phyloP scores from a whole-genome alignment of 192 early-diverging fungal species.

The Mycoemilia scoparia region DNA sequence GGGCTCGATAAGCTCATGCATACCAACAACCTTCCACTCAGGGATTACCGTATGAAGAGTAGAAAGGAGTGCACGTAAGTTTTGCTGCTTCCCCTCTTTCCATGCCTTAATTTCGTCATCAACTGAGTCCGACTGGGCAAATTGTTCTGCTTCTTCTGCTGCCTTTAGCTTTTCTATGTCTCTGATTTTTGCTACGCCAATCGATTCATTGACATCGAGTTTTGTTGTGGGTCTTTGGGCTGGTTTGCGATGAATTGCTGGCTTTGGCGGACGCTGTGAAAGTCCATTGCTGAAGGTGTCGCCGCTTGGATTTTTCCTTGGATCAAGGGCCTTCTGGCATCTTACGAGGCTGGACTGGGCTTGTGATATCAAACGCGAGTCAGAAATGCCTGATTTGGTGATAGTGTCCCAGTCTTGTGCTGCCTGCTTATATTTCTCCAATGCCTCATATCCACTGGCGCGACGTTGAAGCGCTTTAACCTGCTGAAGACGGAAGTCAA shows the following conservation, averaged over 20 bases:
- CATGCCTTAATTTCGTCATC: conserved; percentile 56
- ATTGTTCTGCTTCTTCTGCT: conserved; percentile 54
- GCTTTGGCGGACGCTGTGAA: too few species aligned
- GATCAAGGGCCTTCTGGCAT: conserved; percentile 31
- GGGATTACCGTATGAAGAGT: conserved; percentile 62
- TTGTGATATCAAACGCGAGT: conserved; percentile 11
- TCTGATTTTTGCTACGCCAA: conserved; percentile 52
- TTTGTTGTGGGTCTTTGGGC: background rate
- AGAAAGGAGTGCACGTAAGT: conserved; percentile 72
- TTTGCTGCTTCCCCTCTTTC: conserved; percentile 77
- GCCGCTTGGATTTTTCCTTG: conserved; percentile 4
- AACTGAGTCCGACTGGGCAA: conserved; percentile 58
- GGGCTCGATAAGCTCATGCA: conserved; percentile 73
- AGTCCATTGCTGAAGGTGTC: conserved; percentile 1
- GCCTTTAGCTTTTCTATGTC: conserved; percentile 47
- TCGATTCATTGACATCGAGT: conserved; percentile 11
- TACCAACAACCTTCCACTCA: conserved; percentile 59
- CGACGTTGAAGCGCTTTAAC: conserved; percentile 58
- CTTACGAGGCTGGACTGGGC: conserved; percentile 35
- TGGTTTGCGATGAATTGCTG: background rate
- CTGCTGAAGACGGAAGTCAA: conserved; percentile 34
- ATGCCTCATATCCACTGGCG: conserved; percentile 59
- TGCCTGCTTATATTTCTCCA: conserved; percentile 67
- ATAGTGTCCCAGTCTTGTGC: conserved; percentile 33
- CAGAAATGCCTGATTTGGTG: too few species aligned